Evolutionary conservation across 2,329 filamentous ascomycete genomes (phyloP).

Genomic region (Xylaria sp.): DNA sequence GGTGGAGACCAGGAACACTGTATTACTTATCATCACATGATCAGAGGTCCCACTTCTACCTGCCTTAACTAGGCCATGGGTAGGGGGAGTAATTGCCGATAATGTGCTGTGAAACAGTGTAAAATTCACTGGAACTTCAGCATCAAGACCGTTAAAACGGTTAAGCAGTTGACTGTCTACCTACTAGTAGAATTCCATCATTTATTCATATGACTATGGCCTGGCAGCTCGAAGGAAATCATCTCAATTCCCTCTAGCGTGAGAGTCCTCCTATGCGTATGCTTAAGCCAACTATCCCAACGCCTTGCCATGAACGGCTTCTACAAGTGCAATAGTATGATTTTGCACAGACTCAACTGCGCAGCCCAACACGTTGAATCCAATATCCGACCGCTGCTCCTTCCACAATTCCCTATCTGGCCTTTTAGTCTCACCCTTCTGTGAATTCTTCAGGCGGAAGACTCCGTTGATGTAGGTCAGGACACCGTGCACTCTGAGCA

Average conservation of each 20-base stretch:
- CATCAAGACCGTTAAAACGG: too few relatives aligned
- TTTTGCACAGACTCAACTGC: neutral
- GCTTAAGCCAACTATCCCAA: neutral
- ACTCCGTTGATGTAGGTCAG: neutral
- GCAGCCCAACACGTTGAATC: neutral
- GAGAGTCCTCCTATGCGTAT: neutral
- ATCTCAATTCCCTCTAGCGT: neutral
- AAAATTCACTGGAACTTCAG: too few relatives aligned
- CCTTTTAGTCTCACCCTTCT: neutral
- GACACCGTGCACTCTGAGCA: neutral
- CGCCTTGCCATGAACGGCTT: neutral
- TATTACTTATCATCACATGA: conserved; percentile 40
- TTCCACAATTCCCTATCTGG: neutral
- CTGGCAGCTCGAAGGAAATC: neutral
- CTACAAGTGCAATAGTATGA: neutral
- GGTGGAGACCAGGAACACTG: conserved; percentile 18
- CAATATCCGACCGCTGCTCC: neutral
- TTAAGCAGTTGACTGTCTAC: too few relatives aligned
- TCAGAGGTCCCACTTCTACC: conserved; percentile 1
- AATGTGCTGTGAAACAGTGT: too few relatives aligned
- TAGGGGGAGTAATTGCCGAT: neutral
- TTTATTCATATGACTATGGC: too few relatives aligned
- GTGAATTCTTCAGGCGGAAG: neutral
- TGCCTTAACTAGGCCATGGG: neutral
- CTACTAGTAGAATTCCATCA: too few relatives aligned